Conservation (phyloP, 352 stramenopile species). For the Phytopythium boreale region DNA sequence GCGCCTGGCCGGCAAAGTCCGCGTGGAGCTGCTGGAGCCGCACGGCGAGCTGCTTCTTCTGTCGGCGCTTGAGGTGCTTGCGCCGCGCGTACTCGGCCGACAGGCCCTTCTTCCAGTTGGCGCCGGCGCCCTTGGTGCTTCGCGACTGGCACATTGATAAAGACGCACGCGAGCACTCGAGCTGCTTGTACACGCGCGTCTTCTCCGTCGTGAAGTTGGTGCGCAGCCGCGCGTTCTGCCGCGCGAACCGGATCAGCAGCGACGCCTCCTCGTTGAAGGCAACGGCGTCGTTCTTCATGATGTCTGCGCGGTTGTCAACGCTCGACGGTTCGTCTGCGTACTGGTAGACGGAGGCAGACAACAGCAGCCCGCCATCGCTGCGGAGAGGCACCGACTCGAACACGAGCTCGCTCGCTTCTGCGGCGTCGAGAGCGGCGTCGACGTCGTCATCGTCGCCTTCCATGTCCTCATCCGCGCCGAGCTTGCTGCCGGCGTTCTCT, state of each 20-base stretch:
- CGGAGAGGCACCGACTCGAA: constrained; percentile 33
- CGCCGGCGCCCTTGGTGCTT: background rate
- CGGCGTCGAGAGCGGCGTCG: constrained; percentile 30
- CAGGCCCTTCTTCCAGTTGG: constrained; percentile 56
- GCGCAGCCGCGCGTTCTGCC: constrained; percentile 46
- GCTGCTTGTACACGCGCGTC: constrained; percentile 40
- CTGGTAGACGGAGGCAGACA: constrained; percentile 45
- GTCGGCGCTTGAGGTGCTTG: constrained; percentile 70
- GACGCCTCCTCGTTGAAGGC: constrained; percentile 30
- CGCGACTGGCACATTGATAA: constrained; percentile 6
- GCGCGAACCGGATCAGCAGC: constrained; percentile 43
- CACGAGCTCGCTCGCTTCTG: constrained; percentile 39
- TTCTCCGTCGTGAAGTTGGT: constrained; percentile 47
- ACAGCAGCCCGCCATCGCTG: constrained; percentile 36
- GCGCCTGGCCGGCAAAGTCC: constrained; percentile 36
- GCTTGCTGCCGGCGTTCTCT: background rate
- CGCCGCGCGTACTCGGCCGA: constrained; percentile 49
- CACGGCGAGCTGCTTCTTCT: constrained; percentile 60
- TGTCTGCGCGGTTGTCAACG: background rate
- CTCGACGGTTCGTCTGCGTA: constrained; percentile 11
- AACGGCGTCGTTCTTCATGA: constrained; percentile 11
- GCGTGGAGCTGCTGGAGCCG: constrained; percentile 48
- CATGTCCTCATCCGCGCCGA: constrained; percentile 10
- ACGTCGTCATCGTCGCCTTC: constrained; percentile 18
- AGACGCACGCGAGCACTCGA: constrained; percentile 36